Evolutionary conservation across 2,329 filamentous ascomycete genomes (phyloP), one percentile per base, ranked within the genome.

Genomic region (Ophiostoma sp.): DNA sequence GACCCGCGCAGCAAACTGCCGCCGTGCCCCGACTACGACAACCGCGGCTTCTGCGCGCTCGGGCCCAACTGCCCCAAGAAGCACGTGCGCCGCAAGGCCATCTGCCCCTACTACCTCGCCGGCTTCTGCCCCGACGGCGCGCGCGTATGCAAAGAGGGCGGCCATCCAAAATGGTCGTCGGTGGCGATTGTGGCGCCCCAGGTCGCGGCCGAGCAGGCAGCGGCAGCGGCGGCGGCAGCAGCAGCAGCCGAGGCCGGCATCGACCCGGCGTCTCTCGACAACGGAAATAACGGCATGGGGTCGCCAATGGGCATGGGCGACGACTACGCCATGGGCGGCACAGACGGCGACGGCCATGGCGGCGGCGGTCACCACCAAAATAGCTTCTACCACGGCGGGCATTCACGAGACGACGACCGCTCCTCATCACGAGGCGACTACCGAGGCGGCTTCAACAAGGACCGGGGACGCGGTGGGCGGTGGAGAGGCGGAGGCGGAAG

Each of bases 41-140:
- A 97, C 72, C 89, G 90, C 75, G 95, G 95, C 1, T 98, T 98
- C 82, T 99, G 95, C 76, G 92, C 93, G 23, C 85, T 98, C 11
- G 95, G 95, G 0, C 93, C 94, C 1, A 81, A 87, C 71, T 99
- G 95, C 80, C 88, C 90, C 33, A 93, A 97, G 81, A 91, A 94
- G 75, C 95, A 99, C 80, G 89, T 96, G 70, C 87, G 93, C 72
- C 89, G 91, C 73, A 67, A 71, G 48, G 89, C 86, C 74, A 79
- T 97, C 7, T 99, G 95, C 78, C 84, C 84, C 1, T 97, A 90
- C 78, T 99, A 96, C 77, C 83, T 98, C 20, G 93, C 93, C 8
- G 95, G 95, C 1, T 99, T 99, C 82, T 99, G 95, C 78, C 95
- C 95, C 0, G 91, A 96, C 70, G 94, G 79, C 1, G 66, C 66